Evolutionary conservation across 2,329 filamentous ascomycete genomes (phyloP), one percentile per base, ranked within the genome.

Genomic region (Neopestalotiopsis rosae): DNA sequence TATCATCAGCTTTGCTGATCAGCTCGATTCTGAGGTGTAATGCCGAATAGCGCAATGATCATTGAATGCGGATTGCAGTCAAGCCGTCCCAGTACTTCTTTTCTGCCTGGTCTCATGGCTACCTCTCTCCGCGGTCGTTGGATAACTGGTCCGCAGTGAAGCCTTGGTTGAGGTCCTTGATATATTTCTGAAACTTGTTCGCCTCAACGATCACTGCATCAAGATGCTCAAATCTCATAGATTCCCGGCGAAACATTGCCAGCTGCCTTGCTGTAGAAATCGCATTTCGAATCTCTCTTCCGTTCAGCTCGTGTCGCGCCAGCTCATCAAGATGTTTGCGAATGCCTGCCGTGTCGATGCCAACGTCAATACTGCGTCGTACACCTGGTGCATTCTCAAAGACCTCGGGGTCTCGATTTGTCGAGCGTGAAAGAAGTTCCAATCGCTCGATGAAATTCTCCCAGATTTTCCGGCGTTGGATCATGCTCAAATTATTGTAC

Each of bases 231-330:
- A n/a, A 66, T 3, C 42, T 17, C 64, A 66, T 52, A 5, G 45
- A 58, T 12, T 9, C 28, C 3, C n/a, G n/a, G 5, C 49, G 42
- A 14, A 38, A 66, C 64, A 32, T 56, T 13, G 64, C 64, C 1
- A 66, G 30, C 45, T 56, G 64, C 30, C 64, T 28, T 1, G 64
- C 64, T 1, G 64, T 66, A 2, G 64, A 66, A 17, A 66, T 58
- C 5, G 64, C 64, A 40, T 66, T 66, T 3, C 64, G 45, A 7
- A 57, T 66, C 49, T 66, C 64, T 58, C 64, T 28, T 34, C 64
- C 64, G 49, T 66, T 57, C 3, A 66, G 24, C 14, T 66, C 40
- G 5, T 30, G 12, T 13, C 6, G 17, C 12, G 61, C 61, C n/a
- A 45, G 1, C 6, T 38, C 10, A 6, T n/a, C 6, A 0, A 63